Base-by-base conservation (phyloP, 805 yeast species). In the Spathaspora hagerdaliae region DNA sequence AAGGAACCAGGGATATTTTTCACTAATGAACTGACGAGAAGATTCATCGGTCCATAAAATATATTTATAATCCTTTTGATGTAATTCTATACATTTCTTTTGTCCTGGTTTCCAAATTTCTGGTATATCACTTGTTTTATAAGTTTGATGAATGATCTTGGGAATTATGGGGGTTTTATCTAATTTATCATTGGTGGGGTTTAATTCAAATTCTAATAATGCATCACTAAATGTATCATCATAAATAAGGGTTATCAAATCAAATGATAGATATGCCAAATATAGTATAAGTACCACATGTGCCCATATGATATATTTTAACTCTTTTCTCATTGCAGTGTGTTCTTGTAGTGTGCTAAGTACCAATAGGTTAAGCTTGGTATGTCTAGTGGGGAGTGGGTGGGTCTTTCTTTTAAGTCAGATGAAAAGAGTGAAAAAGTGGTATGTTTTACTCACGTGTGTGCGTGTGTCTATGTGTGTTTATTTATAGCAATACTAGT, bases 141-240 rank as follows among this genome's bases (percentile, higher is more conserved):
- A 91, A 11, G 97, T 91, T 64, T 91, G 97, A 61, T 91, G 97
- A 45, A 91, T 89, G 60, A 90, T 89, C 58, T 85, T 87, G 34
- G 97, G 97, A 39, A 90, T 88, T 34, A 85, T 60, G 8, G 82
- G 81, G 3, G 9, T 29, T 46, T 69, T 68, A 14, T 64, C 66
- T 15, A 68, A 59, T 6, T 65, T 58, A n/a, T 72, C 71, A 31
- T 64, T 68, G 6, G 71, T 65, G 2, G 83, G 83, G 52, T 82
- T 79, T 40, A 87, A 59, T 48, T 88, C 95, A 11, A 71, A 68
- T 42, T 81, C 81, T 12, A 78, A 59, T 24, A 87, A 67, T 1
- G 85, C 87, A 57, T 85, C 87, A 12, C 74, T 66, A 57, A 72
- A 76, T 0, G 89, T 71, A 60, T 84, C 88, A 63, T 87, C 95